Evolutionary conservation across 805 yeast genomes (phyloP).

Genomic region (Candida maltosa): DNA sequence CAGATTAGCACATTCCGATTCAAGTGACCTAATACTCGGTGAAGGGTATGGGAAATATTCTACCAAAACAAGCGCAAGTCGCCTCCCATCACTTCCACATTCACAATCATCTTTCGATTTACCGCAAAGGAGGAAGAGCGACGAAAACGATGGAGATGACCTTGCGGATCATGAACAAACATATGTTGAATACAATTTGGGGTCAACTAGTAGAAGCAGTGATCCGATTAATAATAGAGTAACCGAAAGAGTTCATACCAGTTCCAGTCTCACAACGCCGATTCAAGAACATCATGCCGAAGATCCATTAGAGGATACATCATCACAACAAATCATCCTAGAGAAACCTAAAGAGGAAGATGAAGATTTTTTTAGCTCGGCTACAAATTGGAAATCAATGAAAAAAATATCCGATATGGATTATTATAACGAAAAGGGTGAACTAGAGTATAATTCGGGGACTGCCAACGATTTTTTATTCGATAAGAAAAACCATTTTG

Average conservation of each 20-base stretch:
- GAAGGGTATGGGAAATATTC: slow-evolving; percentile 2
- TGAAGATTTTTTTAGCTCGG: slow-evolving; percentile 29
- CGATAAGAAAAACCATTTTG: slow-evolving; percentile 27
- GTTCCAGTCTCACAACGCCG: slow-evolving; percentile 1
- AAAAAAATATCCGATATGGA: slow-evolving; percentile 74
- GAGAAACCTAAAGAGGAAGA: slow-evolving; percentile 7
- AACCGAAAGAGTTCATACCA: slow-evolving; percentile 5
- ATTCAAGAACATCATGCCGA: not conserved
- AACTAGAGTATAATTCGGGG: slow-evolving; percentile 42
- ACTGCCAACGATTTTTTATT: slow-evolving; percentile 31
- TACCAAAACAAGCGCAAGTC: slow-evolving; percentile 4
- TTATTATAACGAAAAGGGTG: slow-evolving; percentile 78
- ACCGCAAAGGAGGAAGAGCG: not conserved
- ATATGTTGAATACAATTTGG: slow-evolving; percentile 8
- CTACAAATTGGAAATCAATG: slow-evolving; percentile 78
- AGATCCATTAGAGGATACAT: not conserved
- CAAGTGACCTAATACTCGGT: slow-evolving; percentile 3
- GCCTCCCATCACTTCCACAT: slow-evolving; percentile 8
- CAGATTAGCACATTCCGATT: not conserved
- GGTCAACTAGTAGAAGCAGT: slow-evolving; percentile 3
- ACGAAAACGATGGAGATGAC: not conserved
- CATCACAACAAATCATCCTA: slow-evolving; percentile 1
- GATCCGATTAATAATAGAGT: slow-evolving; percentile 1
- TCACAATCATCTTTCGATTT: not conserved
- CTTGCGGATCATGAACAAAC: not conserved